Conservation (phyloP, 164 flowering plant genomes). For the Sedum album region DNA sequence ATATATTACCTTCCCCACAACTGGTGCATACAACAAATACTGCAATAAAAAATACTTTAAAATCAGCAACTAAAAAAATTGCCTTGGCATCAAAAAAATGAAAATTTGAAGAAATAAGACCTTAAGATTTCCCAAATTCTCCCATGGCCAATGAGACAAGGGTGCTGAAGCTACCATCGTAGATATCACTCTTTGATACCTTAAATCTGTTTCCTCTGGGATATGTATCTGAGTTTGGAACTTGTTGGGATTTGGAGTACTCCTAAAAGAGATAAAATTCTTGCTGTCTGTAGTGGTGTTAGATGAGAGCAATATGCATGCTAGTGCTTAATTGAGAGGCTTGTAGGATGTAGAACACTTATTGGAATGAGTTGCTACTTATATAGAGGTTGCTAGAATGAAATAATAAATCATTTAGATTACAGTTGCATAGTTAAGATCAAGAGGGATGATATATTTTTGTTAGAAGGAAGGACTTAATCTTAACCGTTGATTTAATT, state of each 20-base stretch:
- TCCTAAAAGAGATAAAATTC: neutral
- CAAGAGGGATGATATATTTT: too few species aligned
- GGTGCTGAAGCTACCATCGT: conserved; percentile 19
- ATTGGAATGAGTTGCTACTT: neutral
- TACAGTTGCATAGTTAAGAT: neutral
- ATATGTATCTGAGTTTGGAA: neutral
- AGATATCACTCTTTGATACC: neutral
- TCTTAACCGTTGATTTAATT: too few species aligned
- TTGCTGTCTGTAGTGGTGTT: neutral
- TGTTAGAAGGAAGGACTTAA: too few species aligned
- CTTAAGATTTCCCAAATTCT: conserved; percentile 49
- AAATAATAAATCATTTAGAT: neutral
- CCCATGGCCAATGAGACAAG: conserved; percentile 72
- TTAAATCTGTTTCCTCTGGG: neutral
- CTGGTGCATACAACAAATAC: conserved; percentile 68
- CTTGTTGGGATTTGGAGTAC: neutral
- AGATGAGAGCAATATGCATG: neutral
- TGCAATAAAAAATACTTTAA: conserved; percentile 12
- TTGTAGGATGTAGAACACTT: conserved; percentile 1
- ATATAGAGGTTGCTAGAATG: conserved; percentile 3
- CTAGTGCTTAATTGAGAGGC: neutral
- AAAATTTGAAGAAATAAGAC: conserved; percentile 16
- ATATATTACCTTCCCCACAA: conserved; percentile 37
- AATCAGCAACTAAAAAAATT: neutral
- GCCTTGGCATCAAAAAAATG: neutral